Percentiles rank a stretch among this genome's conserved stretches.
Evolutionary conservation across 345 rosid genomes (phyloP).

Genomic region (Adansonia digitata): DNA sequence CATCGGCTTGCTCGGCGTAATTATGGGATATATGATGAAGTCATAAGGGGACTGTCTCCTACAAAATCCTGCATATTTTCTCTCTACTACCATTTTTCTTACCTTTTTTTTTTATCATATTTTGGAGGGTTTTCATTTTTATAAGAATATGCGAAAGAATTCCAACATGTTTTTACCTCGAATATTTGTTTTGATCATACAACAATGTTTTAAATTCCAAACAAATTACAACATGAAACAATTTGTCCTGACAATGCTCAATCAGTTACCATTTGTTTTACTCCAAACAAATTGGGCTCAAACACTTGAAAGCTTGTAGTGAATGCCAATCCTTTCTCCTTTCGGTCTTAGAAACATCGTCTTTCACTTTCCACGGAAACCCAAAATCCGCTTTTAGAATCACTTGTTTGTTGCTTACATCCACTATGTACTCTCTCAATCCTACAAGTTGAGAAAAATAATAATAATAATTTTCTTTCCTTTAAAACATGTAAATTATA

Average conservation of each 20-base stretch:
- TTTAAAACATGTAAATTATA: too few species aligned
- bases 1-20: constrained; percentile 52
- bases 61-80: constrained; percentile 9
- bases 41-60: constrained; percentile 17
- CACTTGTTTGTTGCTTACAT: constrained; percentile 34
- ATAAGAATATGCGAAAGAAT: too few species aligned
- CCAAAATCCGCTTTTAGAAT: constrained; percentile 34
- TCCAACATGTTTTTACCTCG: too few species aligned
- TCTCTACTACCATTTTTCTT: too few species aligned
- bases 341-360: not conserved
- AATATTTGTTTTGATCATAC: not conserved
- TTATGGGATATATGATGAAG: constrained; percentile 65
- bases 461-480: not conserved
- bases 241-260: not conserved
- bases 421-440: constrained; percentile 39
- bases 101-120: too few species aligned
- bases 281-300: constrained; percentile 14
- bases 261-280: not conserved
- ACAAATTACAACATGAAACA: too few species aligned
- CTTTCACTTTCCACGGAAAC: not conserved
- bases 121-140: too few species aligned
- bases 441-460: constrained; percentile 36
- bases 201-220: too few species aligned
- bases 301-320: constrained; percentile 5
- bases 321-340: constrained; percentile 2